Evolutionary conservation across 2,329 filamentous ascomycete species (phyloP), one percentile per base, ranked within the genome.

Genomic region (Ascochyta rabiei): DNA sequence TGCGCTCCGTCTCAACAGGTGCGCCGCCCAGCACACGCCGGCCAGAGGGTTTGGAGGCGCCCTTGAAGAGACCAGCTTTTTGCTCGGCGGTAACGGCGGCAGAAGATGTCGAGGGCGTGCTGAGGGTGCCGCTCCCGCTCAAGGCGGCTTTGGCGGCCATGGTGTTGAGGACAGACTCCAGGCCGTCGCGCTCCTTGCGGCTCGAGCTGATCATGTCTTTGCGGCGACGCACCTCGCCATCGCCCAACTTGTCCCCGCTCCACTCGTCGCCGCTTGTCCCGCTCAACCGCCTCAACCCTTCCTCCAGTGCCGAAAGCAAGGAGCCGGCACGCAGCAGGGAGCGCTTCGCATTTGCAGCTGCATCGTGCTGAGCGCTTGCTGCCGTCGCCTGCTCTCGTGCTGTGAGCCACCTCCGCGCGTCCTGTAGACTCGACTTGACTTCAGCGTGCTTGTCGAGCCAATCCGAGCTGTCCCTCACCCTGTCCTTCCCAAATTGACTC

Each of bases 381-480:
- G 80, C 81, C 3, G 72, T 77, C 1, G 86, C 85, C 16, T 81
- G 83, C 67, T 95, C 90, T 42, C 90, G 78, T 60, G 83, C 79
- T 34, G 88, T 87, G n/a, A 91, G 76, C 70, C 82, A 84, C 57
- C 86, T 78, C 16, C 88, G 75, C 8, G 87, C 87, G 60, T 89
- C 84, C 67, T 90, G 87, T 26, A 95, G 80, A 60, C 84, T 82
- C 15, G 80, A 79, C 76, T 92, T 93, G 76, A 93, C 81, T 68
- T 92, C 88, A 23, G 84, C 78, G 68, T 92, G 87, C 50, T 90
- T 80, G 68, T 93, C 90, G 23, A 93, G 76, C 90, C 91, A 95
- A 1, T 88, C 86, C 3, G 83, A 60, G 34, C 62, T 63, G 39
- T 74, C 71, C 23, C 82, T 1, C 86, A 86, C 68, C 18, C 68